A percentile compares a stretch with the other conserved stretches of the same genome.
Conservation (phyloP, 768 basidiomycete species). For the Leccinellum luteum region DNA sequence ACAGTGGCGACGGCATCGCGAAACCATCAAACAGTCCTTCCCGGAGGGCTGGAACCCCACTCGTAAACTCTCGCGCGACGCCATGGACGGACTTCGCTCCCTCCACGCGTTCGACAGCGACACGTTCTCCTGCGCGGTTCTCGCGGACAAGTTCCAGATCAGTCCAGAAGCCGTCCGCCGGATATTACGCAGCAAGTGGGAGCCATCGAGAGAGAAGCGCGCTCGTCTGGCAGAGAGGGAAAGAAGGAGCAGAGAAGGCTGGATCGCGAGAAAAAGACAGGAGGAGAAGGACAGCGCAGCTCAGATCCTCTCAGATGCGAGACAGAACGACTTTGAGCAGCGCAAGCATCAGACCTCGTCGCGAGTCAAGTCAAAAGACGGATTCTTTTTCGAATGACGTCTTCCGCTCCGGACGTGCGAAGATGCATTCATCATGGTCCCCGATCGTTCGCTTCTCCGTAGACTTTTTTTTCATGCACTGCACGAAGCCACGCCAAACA, state of each 20-base stretch:
- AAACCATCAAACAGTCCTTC: constrained; percentile 49
- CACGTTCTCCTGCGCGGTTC: constrained; percentile 59
- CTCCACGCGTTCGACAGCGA: constrained; percentile 63
- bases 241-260: constrained; percentile 41
- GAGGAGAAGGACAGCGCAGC: constrained; percentile 41
- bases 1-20: constrained; percentile 50
- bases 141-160: constrained; percentile 77
- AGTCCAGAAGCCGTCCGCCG: constrained; percentile 79
- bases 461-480: not conserved
- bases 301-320: constrained; percentile 30
- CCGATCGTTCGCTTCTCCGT: not conserved
- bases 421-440: not conserved
- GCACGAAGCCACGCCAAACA: not conserved
- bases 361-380: constrained; percentile 33
- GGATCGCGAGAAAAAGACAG: constrained; percentile 36
- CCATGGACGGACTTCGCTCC: constrained; percentile 76
- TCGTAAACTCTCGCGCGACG: constrained; percentile 75
- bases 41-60: constrained; percentile 76
- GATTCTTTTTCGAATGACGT: constrained; percentile 42
- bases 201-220: constrained; percentile 54
- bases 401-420: constrained; percentile 12
- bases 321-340: constrained; percentile 9
- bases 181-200: constrained; percentile 75
- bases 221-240: constrained; percentile 49
- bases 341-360: constrained; percentile 14